Evolutionary conservation across 2,329 filamentous ascomycete species (phyloP).

Genomic region (Dothideomycetidae sp.): DNA sequence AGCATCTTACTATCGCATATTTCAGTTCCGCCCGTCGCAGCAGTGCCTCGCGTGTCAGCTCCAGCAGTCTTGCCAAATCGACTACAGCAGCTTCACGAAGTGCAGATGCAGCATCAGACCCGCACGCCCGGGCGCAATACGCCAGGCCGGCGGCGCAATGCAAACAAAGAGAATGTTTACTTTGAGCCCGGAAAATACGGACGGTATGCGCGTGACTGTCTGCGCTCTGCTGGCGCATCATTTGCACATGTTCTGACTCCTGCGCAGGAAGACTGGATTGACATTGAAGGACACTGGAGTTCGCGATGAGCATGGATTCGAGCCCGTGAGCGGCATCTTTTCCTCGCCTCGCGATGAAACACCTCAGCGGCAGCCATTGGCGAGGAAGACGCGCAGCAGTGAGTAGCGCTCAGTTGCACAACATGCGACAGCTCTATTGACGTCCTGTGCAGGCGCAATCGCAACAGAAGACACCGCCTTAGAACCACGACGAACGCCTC

Average conservation of each 20-base stretch:
- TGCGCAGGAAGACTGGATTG: constrained; percentile 70
- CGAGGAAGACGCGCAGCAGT: constrained; percentile 5
- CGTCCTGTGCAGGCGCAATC: constrained; percentile 28
- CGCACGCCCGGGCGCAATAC: constrained; percentile 8
- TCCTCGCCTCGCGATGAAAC: constrained; percentile 52
- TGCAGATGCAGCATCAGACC: not conserved
- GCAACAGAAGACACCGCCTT: constrained; percentile 35
- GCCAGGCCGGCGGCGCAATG: constrained; percentile 11
- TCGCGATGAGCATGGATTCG: constrained; percentile 84
- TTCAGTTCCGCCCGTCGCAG: no score
- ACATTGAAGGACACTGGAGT: constrained; percentile 62
- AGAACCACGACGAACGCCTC: constrained; percentile 27
- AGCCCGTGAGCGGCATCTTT: constrained; percentile 74
- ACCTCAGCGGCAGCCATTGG: not conserved
- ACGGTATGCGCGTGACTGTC: constrained; percentile 7
- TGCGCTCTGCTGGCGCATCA: not conserved
- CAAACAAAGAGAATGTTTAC: constrained; percentile 13
- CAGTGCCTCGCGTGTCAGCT: no score
- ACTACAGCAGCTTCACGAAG: constrained; percentile 1
- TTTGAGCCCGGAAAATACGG: constrained; percentile 14
- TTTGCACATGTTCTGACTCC: constrained; percentile 12
- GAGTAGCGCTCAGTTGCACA: not conserved
- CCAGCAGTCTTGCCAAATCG: no score
- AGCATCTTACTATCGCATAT: no score
- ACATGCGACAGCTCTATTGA: constrained; percentile 10